These are phyloP conservation scores for Colletotrichum gloeosporioides DNA, from an alignment of 2,329 filamentous ascomycete species.

Conservation along the genomic window DNA sequence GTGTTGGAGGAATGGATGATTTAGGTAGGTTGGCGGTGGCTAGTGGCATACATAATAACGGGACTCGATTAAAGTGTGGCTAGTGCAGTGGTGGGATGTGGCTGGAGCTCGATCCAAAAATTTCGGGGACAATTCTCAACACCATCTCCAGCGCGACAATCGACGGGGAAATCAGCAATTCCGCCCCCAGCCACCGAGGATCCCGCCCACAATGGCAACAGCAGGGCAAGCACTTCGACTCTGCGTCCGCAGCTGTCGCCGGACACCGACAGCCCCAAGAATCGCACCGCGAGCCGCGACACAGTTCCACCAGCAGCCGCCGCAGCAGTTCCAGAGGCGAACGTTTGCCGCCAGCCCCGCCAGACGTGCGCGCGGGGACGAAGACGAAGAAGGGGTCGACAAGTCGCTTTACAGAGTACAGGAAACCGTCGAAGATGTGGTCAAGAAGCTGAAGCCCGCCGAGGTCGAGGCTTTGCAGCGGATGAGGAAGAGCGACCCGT, in stretches of 20 bases:
- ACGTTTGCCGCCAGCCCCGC: conserved; percentile 32
- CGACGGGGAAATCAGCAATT: background rate
- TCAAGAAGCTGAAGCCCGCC: conserved; percentile 19
- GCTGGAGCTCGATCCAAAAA: conserved; percentile 23
- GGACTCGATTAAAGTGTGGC: background rate
- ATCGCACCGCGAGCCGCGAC: conserved; percentile 7
- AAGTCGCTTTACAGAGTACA: background rate
- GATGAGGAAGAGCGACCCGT: conserved; percentile 32
- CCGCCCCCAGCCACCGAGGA: background rate
- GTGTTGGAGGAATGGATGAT: background rate
- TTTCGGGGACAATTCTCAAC: conserved; percentile 19
- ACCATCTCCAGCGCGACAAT: conserved; percentile 5
- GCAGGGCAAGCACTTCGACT: conserved; percentile 42
- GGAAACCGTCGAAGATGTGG: conserved; percentile 15
- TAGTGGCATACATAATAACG: background rate
- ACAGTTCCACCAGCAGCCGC: background rate
- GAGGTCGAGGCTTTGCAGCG: conserved; percentile 30
- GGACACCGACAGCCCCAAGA: conserved; percentile 24
- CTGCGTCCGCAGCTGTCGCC: conserved; percentile 36
- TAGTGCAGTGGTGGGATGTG: background rate
- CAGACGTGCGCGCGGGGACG: conserved; percentile 26
- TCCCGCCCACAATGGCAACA: conserved; percentile 38
- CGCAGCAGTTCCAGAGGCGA: conserved; percentile 22
- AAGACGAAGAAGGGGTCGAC: conserved; percentile 28
- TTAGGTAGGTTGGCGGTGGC: background rate